Evolutionary conservation across 345 rosid species (phyloP).

Genomic region (Rhodamnia argentea): DNA sequence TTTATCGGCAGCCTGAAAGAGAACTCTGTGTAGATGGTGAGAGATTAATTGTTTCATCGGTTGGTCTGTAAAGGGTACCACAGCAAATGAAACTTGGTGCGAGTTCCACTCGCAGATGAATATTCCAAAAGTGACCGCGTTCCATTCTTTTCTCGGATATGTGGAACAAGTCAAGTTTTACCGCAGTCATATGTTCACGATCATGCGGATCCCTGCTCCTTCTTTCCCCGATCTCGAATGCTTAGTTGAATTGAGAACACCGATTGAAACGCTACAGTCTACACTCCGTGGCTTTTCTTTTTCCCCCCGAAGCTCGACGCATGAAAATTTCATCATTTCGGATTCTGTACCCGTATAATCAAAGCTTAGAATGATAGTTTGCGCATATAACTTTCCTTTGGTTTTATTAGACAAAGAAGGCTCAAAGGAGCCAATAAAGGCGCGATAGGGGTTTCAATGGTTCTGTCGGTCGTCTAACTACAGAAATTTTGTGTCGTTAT

Average conservation of each 20-base stretch:
- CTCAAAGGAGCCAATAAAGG: no score
- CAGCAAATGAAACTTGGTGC: background rate
- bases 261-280: fast-evolving
- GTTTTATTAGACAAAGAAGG: no score
- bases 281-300: no score
- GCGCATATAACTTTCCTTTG: background rate
- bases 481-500: no score
- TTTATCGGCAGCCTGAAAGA: background rate
- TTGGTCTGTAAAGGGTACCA: background rate
- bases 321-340: fast-evolving
- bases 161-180: background rate
- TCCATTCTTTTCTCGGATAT: background rate
- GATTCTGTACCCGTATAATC: background rate
- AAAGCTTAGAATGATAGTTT: background rate
- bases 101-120: background rate
- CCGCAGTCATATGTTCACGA: background rate
- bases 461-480: no score
- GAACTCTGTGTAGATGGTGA: background rate
- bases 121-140: background rate
- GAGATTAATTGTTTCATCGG: background rate
- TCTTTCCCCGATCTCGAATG: background rate
- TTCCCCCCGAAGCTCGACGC: background rate
- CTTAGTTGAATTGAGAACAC: background rate
- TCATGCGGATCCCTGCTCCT: background rate
- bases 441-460: no score